Percentiles rank a stretch among this genome's conserved stretches.
phyloP scores from a whole-genome alignment of 176 grass and related monocot species.

The barley (Hordeum vulgare) region DNA sequence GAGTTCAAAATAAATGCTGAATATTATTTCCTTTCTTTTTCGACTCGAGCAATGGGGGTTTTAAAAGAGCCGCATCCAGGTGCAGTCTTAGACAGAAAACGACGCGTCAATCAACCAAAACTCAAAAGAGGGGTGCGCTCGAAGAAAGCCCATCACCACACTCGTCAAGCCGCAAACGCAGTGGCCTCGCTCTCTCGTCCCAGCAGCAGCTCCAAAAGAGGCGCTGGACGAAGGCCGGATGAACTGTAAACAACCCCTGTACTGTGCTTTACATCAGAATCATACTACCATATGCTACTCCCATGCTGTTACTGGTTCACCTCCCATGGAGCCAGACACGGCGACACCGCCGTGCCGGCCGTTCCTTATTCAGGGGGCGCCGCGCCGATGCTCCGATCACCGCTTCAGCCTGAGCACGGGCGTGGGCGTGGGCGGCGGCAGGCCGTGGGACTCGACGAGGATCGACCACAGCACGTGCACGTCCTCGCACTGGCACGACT shows the following conservation, averaged over 20 bases:
- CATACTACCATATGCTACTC: background rate
- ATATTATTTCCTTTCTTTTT: background rate
- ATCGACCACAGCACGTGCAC: slow-evolving; percentile 67
- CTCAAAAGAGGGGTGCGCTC: slow-evolving; percentile 41
- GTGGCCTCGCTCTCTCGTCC: background rate
- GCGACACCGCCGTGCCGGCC: background rate
- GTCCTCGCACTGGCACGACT: slow-evolving; percentile 70
- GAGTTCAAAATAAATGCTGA: background rate
- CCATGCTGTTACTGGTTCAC: background rate
- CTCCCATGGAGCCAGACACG: background rate
- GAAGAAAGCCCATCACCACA: slow-evolving; percentile 27
- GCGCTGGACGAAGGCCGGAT: background rate
- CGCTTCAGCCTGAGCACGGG: background rate
- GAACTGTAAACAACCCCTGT: background rate
- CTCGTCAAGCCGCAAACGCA: slow-evolving; percentile 7
- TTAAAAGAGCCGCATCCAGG: background rate
- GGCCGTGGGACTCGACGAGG: slow-evolving; percentile 43
- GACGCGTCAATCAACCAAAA: background rate
- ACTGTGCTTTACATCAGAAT: background rate
- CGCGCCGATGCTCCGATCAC: background rate
- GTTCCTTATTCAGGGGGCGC: slow-evolving; percentile 21
- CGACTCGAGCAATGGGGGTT: background rate
- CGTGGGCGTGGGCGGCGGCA: slow-evolving; percentile 29
- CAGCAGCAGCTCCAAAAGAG: slow-evolving; percentile 19
- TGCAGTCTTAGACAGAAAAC: background rate